Percentiles rank a stretch among this genome's conserved stretches.
Evolutionary conservation across 805 yeast species (phyloP).

Genomic region (Suhomyces sp.): DNA sequence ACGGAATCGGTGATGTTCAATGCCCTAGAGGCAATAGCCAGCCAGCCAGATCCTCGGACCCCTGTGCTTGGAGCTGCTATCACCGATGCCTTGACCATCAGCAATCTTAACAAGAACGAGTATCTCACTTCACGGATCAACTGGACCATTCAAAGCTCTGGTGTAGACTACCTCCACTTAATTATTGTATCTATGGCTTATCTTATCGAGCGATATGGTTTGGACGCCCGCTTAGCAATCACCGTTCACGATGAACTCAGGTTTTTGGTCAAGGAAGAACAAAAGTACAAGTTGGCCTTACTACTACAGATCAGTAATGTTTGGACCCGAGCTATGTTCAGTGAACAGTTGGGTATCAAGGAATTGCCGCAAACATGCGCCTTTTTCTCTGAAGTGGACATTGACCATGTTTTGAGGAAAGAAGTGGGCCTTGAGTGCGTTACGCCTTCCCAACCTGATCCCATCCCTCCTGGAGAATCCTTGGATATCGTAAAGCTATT

Average conservation of each 20-base stretch:
- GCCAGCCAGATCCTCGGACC: slow-evolving; percentile 74
- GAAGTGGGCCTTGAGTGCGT: slow-evolving; percentile 91
- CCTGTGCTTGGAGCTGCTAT: slow-evolving; percentile 94
- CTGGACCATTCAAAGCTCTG: slow-evolving; percentile 98
- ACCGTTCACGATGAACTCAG: slow-evolving; percentile 97
- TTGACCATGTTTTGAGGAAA: slow-evolving; percentile 83
- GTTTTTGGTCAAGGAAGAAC: slow-evolving; percentile 69
- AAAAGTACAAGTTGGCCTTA: slow-evolving; percentile 73
- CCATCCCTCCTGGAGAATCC: slow-evolving; percentile 75
- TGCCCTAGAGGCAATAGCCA: slow-evolving; percentile 81
- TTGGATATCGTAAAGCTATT: slow-evolving; percentile 57
- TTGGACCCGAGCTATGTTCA: slow-evolving; percentile 96
- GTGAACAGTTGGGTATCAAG: slow-evolving; percentile 84
- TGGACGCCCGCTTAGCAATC: slow-evolving; percentile 74
- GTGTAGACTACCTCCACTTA: slow-evolving; percentile 92
- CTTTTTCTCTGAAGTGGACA: slow-evolving; percentile 89
- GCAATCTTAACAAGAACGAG: slow-evolving; percentile 59
- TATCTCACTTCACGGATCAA: slow-evolving; percentile 89
- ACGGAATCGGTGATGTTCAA: slow-evolving; percentile 92
- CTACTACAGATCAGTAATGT: slow-evolving; percentile 84
- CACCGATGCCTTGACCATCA: slow-evolving; percentile 72
- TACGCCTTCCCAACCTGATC: slow-evolving; percentile 76
- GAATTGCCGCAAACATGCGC: slow-evolving; percentile 95
- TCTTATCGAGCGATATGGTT: slow-evolving; percentile 55
- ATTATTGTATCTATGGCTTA: slow-evolving; percentile 86